These are phyloP conservation scores for Tricholoma sp. DNA, from an alignment of 768 basidiomycete species.

Conservation along the genomic window DNA sequence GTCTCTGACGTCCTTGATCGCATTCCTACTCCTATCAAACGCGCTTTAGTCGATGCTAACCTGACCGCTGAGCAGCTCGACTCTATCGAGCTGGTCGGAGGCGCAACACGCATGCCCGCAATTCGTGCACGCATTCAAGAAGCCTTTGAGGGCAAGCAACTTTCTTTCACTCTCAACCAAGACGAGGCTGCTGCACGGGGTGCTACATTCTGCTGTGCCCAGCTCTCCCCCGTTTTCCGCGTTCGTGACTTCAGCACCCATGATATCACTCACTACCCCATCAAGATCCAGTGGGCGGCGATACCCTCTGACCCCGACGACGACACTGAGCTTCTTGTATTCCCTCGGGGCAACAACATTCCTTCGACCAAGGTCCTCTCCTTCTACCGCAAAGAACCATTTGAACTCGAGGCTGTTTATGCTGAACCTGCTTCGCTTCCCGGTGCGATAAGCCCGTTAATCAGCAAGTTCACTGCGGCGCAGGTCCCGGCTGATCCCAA, in stretches of 20 bases:
- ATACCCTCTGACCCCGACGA: slow-evolving; percentile 74
- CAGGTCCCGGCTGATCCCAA: slow-evolving; percentile 61
- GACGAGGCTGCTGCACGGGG: slow-evolving; percentile 97
- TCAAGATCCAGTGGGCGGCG: slow-evolving; percentile 86
- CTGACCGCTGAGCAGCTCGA: slow-evolving; percentile 83
- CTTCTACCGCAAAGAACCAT: slow-evolving; percentile 85
- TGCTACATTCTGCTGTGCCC: slow-evolving; percentile 94
- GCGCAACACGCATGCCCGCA: slow-evolving; percentile 87
- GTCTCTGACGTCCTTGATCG: slow-evolving; percentile 71
- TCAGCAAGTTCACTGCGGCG: slow-evolving; percentile 80
- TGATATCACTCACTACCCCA: slow-evolving; percentile 83
- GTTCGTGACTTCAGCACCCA: slow-evolving; percentile 90
- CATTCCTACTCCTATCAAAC: slow-evolving; percentile 69
- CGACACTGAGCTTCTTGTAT: slow-evolving; percentile 88
- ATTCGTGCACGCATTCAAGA: slow-evolving; percentile 84
- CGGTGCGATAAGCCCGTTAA: slow-evolving; percentile 77
- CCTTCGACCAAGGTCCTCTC: slow-evolving; percentile 96
- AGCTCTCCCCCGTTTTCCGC: slow-evolving; percentile 96
- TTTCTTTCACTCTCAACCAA: slow-evolving; percentile 93
- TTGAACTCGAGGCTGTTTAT: slow-evolving; percentile 86
- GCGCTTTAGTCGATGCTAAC: slow-evolving; percentile 76
- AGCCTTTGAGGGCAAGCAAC: slow-evolving; percentile 76
- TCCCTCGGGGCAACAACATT: slow-evolving; percentile 77
- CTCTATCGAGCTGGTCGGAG: slow-evolving; percentile 89
- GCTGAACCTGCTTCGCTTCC: slow-evolving; percentile 69